Evolutionary conservation across 2,329 filamentous ascomycete species (phyloP).

Genomic region (Colletotrichum sp.): DNA sequence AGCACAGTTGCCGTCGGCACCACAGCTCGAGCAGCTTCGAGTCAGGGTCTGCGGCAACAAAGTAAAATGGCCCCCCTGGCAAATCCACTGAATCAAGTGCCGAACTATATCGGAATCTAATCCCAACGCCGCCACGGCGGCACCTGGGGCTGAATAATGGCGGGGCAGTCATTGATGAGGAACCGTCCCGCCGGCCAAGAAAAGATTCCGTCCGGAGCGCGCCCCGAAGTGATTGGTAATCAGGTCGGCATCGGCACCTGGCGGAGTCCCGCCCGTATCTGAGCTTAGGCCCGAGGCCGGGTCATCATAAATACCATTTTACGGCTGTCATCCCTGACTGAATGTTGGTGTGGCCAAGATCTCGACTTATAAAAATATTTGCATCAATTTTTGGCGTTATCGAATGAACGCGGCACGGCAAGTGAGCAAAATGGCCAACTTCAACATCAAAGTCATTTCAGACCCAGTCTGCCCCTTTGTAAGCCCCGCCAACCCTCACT

Average conservation of each 20-base stretch:
- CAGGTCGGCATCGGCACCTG: neutral
- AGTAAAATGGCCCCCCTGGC: neutral
- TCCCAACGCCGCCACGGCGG: neutral
- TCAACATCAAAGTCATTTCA: constrained; percentile 79
- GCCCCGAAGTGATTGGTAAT: constrained; percentile 18
- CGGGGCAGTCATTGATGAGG: neutral
- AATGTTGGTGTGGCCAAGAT: neutral
- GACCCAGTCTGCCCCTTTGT: constrained; percentile 79
- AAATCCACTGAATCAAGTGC: neutral
- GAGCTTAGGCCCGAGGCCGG: neutral
- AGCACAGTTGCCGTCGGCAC: neutral
- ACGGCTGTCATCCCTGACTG: neutral
- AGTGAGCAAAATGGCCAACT: constrained; percentile 66
- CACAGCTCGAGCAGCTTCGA: neutral
- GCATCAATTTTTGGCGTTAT: neutral
- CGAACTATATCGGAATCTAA: neutral
- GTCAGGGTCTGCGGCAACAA: neutral
- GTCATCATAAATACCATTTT: neutral
- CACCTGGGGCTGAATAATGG: constrained; percentile 1
- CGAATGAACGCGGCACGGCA: constrained; percentile 15
- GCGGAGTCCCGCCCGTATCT: constrained; percentile 15
- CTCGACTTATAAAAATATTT: neutral
- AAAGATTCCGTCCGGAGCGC: constrained; percentile 17
- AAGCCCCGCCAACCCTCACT: constrained; percentile 20
- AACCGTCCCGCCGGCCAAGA: neutral